These are phyloP conservation scores for Posidonia oceanica DNA, from an alignment of 116 monocot genomes.

Conservation along the genomic window DNA sequence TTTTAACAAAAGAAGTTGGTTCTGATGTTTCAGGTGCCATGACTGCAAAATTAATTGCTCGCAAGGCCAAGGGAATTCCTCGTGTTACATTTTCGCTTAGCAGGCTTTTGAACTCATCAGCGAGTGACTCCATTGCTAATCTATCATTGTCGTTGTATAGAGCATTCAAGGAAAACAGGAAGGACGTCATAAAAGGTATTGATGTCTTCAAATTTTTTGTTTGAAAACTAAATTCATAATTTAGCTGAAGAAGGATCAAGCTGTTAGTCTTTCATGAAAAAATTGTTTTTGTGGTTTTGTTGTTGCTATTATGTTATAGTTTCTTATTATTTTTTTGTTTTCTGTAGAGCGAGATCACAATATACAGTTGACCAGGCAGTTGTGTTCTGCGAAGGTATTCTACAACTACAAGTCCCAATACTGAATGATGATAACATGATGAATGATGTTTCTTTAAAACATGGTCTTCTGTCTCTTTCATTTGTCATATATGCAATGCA, in stretches of 20 bases:
- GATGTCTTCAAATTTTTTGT: not conserved
- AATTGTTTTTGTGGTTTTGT: not conserved
- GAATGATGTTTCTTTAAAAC: not conserved
- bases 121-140: conserved; percentile 26
- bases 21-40: conserved; percentile 16
- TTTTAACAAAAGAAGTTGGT: not conserved
- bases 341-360: conserved; percentile 3
- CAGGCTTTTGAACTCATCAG: conserved; percentile 18
- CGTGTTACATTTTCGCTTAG: conserved; percentile 34
- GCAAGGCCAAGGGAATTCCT: conserved; percentile 56
- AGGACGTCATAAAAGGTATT: conserved; percentile 30
- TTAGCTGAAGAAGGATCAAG: not conserved
- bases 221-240: not conserved
- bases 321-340: not conserved
- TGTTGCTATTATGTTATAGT: not conserved
- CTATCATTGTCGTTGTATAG: conserved; percentile 34
- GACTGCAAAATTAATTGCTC: conserved; percentile 36
- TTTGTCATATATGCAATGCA: not conserved
- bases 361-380: not conserved
- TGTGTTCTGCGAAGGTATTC: conserved; percentile 7
- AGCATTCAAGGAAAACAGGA: conserved; percentile 31
- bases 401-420: not conserved
- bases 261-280: not conserved
- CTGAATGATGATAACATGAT: not conserved
- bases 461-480: not conserved